These are phyloP conservation scores for Plasmopara viticola DNA, from an alignment of 352 stramenopile genomes.

Conservation along the genomic window DNA sequence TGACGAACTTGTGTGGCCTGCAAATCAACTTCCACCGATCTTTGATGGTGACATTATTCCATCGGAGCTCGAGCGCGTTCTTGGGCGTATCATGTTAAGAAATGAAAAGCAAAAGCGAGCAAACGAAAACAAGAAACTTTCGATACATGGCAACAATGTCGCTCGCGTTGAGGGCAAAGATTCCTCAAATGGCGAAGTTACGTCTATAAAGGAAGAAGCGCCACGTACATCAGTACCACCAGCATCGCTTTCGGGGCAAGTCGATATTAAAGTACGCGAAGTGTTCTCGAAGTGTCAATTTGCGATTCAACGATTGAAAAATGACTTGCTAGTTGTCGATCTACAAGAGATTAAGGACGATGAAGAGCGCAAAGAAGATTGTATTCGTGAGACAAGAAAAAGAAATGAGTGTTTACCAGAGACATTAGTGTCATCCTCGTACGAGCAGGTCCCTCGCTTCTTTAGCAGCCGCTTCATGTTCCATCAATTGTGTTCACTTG, in stretches of 20 bases:
- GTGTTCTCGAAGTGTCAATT: slow-evolving; percentile 57
- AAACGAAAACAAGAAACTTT: slow-evolving; percentile 24
- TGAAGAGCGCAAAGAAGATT: slow-evolving; percentile 7
- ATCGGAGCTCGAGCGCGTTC: slow-evolving; percentile 66
- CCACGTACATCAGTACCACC: not conserved
- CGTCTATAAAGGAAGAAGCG: slow-evolving; percentile 46
- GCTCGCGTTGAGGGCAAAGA: slow-evolving; percentile 44
- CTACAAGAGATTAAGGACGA: slow-evolving; percentile 22
- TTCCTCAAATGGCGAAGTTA: slow-evolving; percentile 23
- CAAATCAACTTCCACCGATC: slow-evolving; percentile 48
- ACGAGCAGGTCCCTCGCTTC: slow-evolving; percentile 53
- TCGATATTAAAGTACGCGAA: slow-evolving; percentile 63
- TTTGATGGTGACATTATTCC: slow-evolving; percentile 82
- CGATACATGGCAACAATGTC: slow-evolving; percentile 15
- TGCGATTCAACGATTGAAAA: slow-evolving; percentile 58
- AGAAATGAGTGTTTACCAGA: slow-evolving; percentile 30
- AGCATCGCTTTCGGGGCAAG: slow-evolving; percentile 14
- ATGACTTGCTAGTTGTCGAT: slow-evolving; percentile 79
- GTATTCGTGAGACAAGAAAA: slow-evolving; percentile 4
- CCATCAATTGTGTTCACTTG: slow-evolving; percentile 72
- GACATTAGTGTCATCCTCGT: slow-evolving; percentile 45
- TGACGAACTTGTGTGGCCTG: slow-evolving; percentile 82
- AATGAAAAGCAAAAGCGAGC: slow-evolving; percentile 61
- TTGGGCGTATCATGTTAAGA: slow-evolving; percentile 49
- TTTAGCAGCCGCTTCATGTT: slow-evolving; percentile 86